These are phyloP conservation scores for Tylopilus plumbeoviolaceoides DNA, from an alignment of 768 basidiomycete genomes.

Conservation along the genomic window DNA sequence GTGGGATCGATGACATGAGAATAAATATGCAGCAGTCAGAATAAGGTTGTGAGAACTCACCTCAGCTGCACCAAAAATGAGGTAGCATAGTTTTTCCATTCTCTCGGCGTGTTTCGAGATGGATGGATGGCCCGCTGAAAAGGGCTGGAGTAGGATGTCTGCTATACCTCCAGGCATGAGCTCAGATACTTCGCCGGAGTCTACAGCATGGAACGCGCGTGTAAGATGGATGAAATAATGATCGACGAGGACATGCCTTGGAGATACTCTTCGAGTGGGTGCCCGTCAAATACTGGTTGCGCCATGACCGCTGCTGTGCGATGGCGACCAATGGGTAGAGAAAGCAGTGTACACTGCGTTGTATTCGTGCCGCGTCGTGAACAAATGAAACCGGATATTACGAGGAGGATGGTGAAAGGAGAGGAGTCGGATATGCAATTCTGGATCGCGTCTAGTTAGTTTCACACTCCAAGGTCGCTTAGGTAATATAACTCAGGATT, in stretches of 20 bases:
- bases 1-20: neutral
- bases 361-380: constrained; percentile 22
- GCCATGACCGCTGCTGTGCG: constrained; percentile 48
- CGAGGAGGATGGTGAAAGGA: neutral
- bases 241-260: constrained; percentile 40
- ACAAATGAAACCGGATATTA: constrained; percentile 22
- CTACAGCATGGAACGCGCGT: constrained; percentile 33
- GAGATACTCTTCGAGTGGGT: constrained; percentile 71
- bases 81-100: constrained; percentile 26
- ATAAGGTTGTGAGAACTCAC: constrained; percentile 31
- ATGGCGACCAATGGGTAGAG: constrained; percentile 7
- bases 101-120: constrained; percentile 19
- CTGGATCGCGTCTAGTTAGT: no score
- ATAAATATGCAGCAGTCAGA: constrained; percentile 7
- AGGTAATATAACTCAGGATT: no score
- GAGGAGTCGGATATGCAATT: neutral
- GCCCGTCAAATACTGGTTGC: constrained; percentile 72
- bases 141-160: constrained; percentile 30
- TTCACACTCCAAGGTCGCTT: no score
- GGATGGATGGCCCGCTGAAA: constrained; percentile 6
- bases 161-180: constrained; percentile 53
- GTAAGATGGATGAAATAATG: constrained; percentile 1
- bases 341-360: constrained; percentile 21
- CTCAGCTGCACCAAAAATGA: constrained; percentile 27
- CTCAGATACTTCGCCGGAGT: constrained; percentile 54